phyloP scores from a whole-genome alignment of 768 basidiomycete genomes.

The Suillus americanus region DNA sequence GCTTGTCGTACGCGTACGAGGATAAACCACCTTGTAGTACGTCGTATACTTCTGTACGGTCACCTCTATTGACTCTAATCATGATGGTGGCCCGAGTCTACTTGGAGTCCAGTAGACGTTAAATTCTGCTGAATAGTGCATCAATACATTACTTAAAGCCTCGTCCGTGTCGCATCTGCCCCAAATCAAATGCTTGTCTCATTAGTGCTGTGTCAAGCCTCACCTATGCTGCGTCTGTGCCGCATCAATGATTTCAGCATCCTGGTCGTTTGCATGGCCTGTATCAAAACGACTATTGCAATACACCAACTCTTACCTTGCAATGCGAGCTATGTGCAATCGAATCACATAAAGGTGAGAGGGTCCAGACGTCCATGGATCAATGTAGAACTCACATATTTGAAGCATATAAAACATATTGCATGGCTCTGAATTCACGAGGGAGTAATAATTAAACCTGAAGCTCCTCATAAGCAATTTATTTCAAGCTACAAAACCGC shows the following conservation, averaged over 20 bases:
- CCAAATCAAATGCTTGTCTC: too few species aligned
- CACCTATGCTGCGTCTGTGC: too few species aligned
- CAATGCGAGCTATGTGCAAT: neutral
- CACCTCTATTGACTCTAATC: neutral
- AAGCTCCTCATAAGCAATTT: too few species aligned
- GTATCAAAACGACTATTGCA: neutral
- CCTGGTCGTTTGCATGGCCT: neutral
- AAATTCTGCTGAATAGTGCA: neutral
- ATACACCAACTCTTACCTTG: neutral
- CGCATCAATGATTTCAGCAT: neutral
- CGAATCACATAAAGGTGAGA: neutral
- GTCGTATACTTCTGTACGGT: neutral
- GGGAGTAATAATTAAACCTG: too few species aligned
- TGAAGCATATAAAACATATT: neutral
- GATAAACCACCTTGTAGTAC: neutral
- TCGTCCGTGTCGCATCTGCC: neutral
- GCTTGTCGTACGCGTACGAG: neutral
- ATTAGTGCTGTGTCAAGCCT: too few species aligned
- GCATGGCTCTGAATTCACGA: too few species aligned
- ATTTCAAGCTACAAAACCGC: too few species aligned
- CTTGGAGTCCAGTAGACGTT: neutral
- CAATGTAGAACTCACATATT: neutral
- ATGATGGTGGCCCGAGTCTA: too few species aligned
- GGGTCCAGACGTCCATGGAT: neutral
- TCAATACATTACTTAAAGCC: neutral